Percentiles rank a stretch among this genome's conserved stretches.
Evolutionary conservation across 192 early-diverging fungal genomes (phyloP).

Genomic region (Backusella tuberculispora): DNA sequence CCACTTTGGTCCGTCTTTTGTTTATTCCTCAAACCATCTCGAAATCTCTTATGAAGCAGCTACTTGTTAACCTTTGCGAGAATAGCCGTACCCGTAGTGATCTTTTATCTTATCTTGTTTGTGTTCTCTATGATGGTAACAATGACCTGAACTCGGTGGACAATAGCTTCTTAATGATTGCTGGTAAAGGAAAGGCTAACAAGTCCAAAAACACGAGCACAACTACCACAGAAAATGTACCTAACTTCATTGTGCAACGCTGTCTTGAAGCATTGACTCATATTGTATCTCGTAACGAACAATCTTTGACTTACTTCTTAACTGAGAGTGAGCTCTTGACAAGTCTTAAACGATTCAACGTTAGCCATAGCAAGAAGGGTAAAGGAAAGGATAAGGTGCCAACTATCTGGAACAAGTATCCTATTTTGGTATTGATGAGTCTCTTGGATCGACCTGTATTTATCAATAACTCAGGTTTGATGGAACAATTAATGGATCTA

Average conservation of each 20-base stretch:
- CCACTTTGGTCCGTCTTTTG: constrained; percentile 83
- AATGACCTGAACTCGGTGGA: constrained; percentile 77
- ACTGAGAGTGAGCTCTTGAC: constrained; percentile 67
- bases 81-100: constrained; percentile 86
- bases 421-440: constrained; percentile 80
- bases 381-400: constrained; percentile 66
- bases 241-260: constrained; percentile 89
- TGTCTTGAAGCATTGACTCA: constrained; percentile 84
- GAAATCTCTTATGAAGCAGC: constrained; percentile 62
- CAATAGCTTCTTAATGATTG: constrained; percentile 75
- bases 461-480: constrained; percentile 74
- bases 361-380: constrained; percentile 61
- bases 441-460: constrained; percentile 86
- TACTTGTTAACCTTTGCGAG: constrained; percentile 86
- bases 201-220: constrained; percentile 34
- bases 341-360: constrained; percentile 46
- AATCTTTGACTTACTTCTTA: constrained; percentile 79
- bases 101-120: constrained; percentile 83
- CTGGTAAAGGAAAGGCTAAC: constrained; percentile 58
- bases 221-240: constrained; percentile 64
- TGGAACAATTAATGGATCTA: constrained; percentile 89
- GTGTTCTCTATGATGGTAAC: constrained; percentile 82
- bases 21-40: constrained; percentile 85
- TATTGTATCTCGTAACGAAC: constrained; percentile 79
- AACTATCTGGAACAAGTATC: constrained; percentile 58